Evolutionary conservation across 139 green algal species (phyloP), one percentile per base, ranked within the genome.

Genomic region (Micromonas commoda): DNA sequence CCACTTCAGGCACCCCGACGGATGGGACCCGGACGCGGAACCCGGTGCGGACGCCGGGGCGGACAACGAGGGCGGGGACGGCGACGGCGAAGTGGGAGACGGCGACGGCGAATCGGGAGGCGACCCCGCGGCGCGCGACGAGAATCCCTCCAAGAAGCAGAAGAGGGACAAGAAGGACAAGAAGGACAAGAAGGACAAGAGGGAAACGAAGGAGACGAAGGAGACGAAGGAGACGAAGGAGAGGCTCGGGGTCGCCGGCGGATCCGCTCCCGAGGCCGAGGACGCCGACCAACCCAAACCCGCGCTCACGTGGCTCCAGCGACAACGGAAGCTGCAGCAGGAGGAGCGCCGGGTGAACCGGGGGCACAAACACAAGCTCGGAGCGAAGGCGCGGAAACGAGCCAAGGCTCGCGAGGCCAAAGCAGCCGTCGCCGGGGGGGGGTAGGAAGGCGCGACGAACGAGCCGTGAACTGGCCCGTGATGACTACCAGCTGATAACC

Each of bases 381-480:
- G 31, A 1, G 72, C 72, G 51, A 78, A 68, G 28, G 57, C 72
- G 52, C 2, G 54, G 20, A 61, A 68, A 29, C 24, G 54, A 5
- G 57, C 72, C 51, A 78, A 68, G 9, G 52, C 60, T 13, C 31
- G 54, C 9, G 33, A n/a, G 6, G 57, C 29, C n/a, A 78, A 68
- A 28, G 57, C 51, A 31, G 23, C 53, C 5, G 29, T 16, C 16
- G 53, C 24, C n/a, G n/a, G n/a, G n/a, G n/a, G 39, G 57, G 29
- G 16, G 37, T 32, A 33, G 37, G 1, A 26, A 53, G 2, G 65
- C n/a, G n/a, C n/a, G n/a, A n/a, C n/a, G n/a, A n/a, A n/a, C n/a
- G n/a, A n/a, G n/a, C n/a, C n/a, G n/a, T n/a, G n/a, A n/a, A n/a
- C n/a, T n/a, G n/a, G n/a, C n/a, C n/a, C n/a, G n/a, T n/a, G n/a